These are phyloP conservation scores for Obba rivulosa DNA, from an alignment of 768 basidiomycete species.

Conservation along the genomic window DNA sequence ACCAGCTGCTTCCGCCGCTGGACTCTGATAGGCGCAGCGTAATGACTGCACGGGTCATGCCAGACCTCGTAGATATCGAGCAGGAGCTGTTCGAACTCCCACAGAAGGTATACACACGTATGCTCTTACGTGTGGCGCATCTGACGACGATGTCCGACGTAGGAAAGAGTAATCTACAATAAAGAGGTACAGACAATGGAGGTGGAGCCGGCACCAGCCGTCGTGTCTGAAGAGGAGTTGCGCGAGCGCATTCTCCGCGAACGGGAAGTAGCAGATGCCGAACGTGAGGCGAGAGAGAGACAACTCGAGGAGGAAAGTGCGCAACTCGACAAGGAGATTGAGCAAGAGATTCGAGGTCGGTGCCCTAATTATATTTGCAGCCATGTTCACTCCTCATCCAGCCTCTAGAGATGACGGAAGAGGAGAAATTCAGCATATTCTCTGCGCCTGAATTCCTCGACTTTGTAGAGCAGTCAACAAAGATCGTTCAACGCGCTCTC, in stretches of 20 bases:
- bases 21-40: conserved; percentile 33
- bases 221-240: conserved; percentile 62
- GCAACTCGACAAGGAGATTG: conserved; percentile 80
- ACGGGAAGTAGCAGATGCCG: conserved; percentile 60
- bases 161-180: conserved; percentile 80
- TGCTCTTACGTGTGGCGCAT: neutral
- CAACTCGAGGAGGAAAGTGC: conserved; percentile 81
- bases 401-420: conserved; percentile 72
- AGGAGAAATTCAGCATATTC: conserved; percentile 77
- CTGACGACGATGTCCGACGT: conserved; percentile 1
- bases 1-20: neutral
- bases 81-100: conserved; percentile 90
- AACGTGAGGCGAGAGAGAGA: conserved; percentile 63
- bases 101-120: conserved; percentile 53
- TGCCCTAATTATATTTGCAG: too few relatives aligned
- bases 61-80: conserved; percentile 85
- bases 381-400: neutral
- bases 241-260: conserved; percentile 64
- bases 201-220: conserved; percentile 48
- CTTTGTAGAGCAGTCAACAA: conserved; percentile 92
- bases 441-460: conserved; percentile 88
- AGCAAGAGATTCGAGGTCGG: conserved; percentile 77
- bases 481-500: conserved; percentile 90
- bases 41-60: conserved; percentile 57
- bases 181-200: conserved; percentile 80